Base-by-base conservation (phyloP, 2,329 filamentous ascomycete species). In the Colletotrichum tofieldiae region DNA sequence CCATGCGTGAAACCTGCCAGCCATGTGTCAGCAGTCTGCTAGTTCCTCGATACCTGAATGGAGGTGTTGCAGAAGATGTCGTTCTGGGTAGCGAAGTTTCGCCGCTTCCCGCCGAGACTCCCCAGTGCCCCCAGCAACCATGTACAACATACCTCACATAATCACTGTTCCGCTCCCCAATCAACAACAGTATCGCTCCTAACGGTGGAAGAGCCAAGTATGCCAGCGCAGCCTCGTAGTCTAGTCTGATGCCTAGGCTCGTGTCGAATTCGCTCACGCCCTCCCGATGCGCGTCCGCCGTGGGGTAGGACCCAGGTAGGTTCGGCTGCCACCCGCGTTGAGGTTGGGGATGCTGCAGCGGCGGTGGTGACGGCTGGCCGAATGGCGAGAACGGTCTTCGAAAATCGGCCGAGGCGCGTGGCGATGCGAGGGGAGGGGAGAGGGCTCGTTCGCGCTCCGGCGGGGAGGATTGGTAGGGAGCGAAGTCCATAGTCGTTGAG, bases 131-230 rank as follows among this genome's bases (percentile, higher is more conserved):
- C 14, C 7, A 14, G 20, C 16, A 12, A 35, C 29, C 32, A 39
- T 32, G 29, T 51, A 32, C 70, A 72, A 80, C 89, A 71, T 83
- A 96, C 93, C 96, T 90, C 69, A 99, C 96, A 82, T 98, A 99
- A 84, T 99, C 96, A 79, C 95, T 98, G 86, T 98, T 96, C 79
- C 95, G 91, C 87, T 99, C 96, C 74, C 96, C 81, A 55, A 98
- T 89, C 76, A 99, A 83, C 77, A 99, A 83, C 75, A 98, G 81
- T 35, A 98, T 94, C 3, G 93, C 94, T 3, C 96, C 96, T 0
- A 95, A 87, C 1, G 96, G 96, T 74, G 96, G 96, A 18, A 97
- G 84, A 61, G 93, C 86, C 73, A 98, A 80, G 81, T 99, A 99
- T 64, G 96, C 96, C 78, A 98, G 84, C 80, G 93, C 94, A 7